Evolutionary conservation across 768 basidiomycete genomes (phyloP).

Genomic region (Suillus clintonianus): DNA sequence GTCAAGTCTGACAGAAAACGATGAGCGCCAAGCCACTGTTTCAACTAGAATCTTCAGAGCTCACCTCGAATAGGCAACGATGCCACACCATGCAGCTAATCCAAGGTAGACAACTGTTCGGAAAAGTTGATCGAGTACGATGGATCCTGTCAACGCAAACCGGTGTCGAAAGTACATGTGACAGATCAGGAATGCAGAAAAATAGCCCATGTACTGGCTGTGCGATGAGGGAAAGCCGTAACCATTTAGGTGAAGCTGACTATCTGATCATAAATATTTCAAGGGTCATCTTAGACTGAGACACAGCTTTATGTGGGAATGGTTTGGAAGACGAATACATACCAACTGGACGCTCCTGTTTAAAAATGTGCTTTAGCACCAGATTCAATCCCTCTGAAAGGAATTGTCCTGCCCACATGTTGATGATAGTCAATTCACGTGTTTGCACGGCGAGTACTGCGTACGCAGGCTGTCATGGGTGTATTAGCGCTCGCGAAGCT

Average conservation of each 20-base stretch:
- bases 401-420: conserved; percentile 84
- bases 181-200: conserved; percentile 71
- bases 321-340: conserved; percentile 20
- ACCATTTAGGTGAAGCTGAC: conserved; percentile 44
- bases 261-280: conserved; percentile 13
- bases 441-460: conserved; percentile 73
- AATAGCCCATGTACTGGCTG: conserved; percentile 90
- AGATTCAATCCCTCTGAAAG: conserved; percentile 71
- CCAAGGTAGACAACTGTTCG: conserved; percentile 47
- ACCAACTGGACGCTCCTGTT: conserved; percentile 71
- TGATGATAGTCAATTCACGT: conserved; percentile 75
- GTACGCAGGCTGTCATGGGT: conserved; percentile 64
- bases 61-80: conserved; percentile 81
- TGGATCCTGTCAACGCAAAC: conserved; percentile 55
- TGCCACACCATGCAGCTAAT: conserved; percentile 55
- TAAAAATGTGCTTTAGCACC: conserved; percentile 64
- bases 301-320: neutral
- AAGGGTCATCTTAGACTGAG: neutral
- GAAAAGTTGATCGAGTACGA: conserved; percentile 53
- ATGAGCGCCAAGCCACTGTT: neutral
- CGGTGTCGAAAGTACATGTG: conserved; percentile 73
- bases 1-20: conserved; percentile 51
- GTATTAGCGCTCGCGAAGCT: conserved; percentile 3
- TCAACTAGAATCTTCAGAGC: conserved; percentile 13
- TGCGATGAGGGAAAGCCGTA: conserved; percentile 91